Conservation (phyloP, 768 basidiomycete genomes). For the Suillus plorans region DNA sequence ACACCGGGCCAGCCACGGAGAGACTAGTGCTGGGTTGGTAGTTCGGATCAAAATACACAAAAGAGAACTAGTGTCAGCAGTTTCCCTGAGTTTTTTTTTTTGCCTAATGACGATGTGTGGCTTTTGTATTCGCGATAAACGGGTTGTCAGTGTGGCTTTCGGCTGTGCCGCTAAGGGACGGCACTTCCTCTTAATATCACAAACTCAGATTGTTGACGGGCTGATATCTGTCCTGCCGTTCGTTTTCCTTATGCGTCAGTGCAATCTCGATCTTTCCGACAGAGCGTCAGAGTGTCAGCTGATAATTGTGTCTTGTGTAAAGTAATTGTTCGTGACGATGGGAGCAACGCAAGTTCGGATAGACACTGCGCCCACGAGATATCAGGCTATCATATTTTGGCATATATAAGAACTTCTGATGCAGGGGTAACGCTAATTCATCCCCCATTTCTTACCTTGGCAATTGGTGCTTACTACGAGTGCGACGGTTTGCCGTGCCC, state of each 20-base stretch:
- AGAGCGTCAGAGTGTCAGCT: slow-evolving; percentile 22
- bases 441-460: slow-evolving; percentile 4
- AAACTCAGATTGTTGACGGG: slow-evolving; percentile 22
- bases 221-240: slow-evolving; percentile 13
- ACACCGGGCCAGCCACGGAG: background rate
- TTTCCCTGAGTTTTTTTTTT: slow-evolving; percentile 24
- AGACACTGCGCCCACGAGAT: slow-evolving; percentile 5
- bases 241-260: slow-evolving; percentile 27
- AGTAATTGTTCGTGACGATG: slow-evolving; percentile 22
- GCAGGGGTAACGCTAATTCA: background rate
- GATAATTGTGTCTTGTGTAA: slow-evolving; percentile 16
- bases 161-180: slow-evolving; percentile 28
- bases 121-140: slow-evolving; percentile 7
- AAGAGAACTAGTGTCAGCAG: slow-evolving; percentile 18
- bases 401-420: slow-evolving; percentile 6
- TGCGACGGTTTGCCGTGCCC: slow-evolving; percentile 29
- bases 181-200: slow-evolving; percentile 17
- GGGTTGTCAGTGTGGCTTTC: slow-evolving; percentile 18
- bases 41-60: slow-evolving; percentile 9
- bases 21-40: background rate
- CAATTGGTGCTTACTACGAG: slow-evolving; percentile 11
- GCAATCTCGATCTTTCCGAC: slow-evolving; percentile 22
- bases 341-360: slow-evolving; percentile 13
- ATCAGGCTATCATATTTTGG: slow-evolving; percentile 1
- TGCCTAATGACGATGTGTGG: slow-evolving; percentile 14